Conservation (phyloP, 78 protist species). For the Diacronema lutheri region DNA sequence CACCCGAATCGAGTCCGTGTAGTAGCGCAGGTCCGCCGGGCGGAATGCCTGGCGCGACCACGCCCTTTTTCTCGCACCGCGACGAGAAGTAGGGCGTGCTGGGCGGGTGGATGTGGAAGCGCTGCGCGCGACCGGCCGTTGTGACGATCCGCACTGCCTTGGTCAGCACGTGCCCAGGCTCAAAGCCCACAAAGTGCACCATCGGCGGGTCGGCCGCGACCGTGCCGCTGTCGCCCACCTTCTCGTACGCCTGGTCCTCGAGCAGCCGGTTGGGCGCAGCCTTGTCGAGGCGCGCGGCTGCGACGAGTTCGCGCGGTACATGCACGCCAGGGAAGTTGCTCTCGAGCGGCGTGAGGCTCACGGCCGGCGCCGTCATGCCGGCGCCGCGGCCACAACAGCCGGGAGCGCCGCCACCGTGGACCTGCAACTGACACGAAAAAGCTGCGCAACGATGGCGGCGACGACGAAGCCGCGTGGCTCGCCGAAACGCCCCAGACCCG, state of each 20-base stretch:
- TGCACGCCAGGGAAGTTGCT: no score
- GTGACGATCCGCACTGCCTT: neutral
- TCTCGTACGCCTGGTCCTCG: neutral
- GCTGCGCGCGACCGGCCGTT: neutral
- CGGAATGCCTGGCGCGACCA: slow-evolving; percentile 21
- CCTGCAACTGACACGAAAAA: no score
- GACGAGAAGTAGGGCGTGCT: neutral
- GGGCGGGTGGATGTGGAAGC: slow-evolving; percentile 12
- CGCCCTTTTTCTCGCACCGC: neutral
- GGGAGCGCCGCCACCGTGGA: no score
- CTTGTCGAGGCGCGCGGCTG: no score
- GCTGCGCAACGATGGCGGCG: no score
- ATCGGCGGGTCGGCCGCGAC: neutral
- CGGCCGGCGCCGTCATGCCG: no score
- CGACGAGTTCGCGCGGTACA: no score
- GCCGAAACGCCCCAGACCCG: no score
- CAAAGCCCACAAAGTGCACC: neutral
- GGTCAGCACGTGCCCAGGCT: neutral
- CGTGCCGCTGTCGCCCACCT: neutral
- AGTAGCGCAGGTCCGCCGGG: slow-evolving; percentile 27
- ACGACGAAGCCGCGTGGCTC: no score
- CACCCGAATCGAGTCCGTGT: slow-evolving; percentile 32
- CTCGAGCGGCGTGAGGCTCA: no score
- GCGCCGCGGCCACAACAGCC: no score
- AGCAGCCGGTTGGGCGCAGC: neutral